Base-by-base conservation (phyloP, 2,329 filamentous ascomycete species). In the Exutisphaerella laricina region DNA sequence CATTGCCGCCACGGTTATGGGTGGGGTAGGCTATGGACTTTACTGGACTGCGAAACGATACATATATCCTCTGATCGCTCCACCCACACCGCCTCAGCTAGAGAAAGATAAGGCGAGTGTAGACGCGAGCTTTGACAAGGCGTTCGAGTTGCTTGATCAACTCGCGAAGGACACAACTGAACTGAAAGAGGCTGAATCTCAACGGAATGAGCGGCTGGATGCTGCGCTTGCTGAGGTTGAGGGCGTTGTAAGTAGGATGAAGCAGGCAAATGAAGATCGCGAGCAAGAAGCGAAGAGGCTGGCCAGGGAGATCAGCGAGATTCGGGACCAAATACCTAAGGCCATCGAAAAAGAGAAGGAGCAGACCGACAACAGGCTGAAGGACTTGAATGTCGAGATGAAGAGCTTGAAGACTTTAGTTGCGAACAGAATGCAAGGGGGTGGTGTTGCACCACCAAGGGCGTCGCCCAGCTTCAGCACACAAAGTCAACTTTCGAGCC, bases 1-100 rank as follows among this genome's bases (percentile, higher is more conserved):
- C 68, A 97, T 98, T 66, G 95, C 97, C 88, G 92, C 92, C 5
- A 98, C 92, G 0, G 86, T 97, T 9, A 84, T 94, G 50, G 84
- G 88, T 44, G 88, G 89, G 36, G 82, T 96, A 14, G 78, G 88
- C 28, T 97, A 96, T 60, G 90, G 89, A 0, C 68, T 95, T 16
- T 98, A 92, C 63, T 79, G 83, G 52, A 77, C 96, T 12, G 86
- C 88, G 48, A 94, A 94, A 80, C 86, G 92, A 59, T 98, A 98
- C 59, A 81, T 98, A 45, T 79, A 85, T 51, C 92, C 92, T 30
- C 72, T 98, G 20, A 88, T 98, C 48, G 84, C 89, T 9, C 94
- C 92, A 3, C 92, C 92, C 1, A 98, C 92, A 1, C 87, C 88
- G 7, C 88, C 94, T 43, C 88, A 94, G 61, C 74, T 98, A 7